Evolutionary conservation across 495 filamentous ascomycete species (phyloP), one percentile per base, ranked within the genome.

Genomic region (Melanomma pulvis-pyrius): DNA sequence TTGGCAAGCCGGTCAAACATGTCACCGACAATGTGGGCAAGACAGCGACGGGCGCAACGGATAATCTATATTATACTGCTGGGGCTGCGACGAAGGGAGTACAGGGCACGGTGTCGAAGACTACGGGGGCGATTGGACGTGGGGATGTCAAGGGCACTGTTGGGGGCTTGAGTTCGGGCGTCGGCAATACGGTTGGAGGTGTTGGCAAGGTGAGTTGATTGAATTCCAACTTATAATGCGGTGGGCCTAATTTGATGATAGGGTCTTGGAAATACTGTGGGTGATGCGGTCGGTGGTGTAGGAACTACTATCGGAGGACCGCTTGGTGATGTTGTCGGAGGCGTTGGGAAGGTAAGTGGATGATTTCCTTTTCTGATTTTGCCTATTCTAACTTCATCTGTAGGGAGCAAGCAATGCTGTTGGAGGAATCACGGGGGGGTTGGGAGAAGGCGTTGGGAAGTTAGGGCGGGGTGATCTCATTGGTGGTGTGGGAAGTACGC

Each of bases 1-100:
- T 72, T 5, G 65, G 69, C 29, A 68, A 72, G 61, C 69, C 69
- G 12, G 69, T 65, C 21, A 69, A 69, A 50, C 69, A 72, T 28
- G 49, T 72, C 29, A 69, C 66, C 1, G 69, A 72, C 51, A 34
- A 39, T 19, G 59, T 72, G 50, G 69, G 69, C 22, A 62, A 69
- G 61, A 69, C 66, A 22, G 66, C 51, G 51, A 69, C 69, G 24
- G 62, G 61, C 0, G 61, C 54, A 30, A 63, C 61, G 41, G 65
- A 69, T 63, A 66, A 66, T 22, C 28, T 69, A 65, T 61, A 72
- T 53, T 54, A 69, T 46, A 72, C 69, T 0, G 21, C 55, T 6
- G 69, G 69, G 1, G 61, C 55, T 15, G 61, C 61, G 41, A 72
- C 69, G 56, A 72, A 72, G 61, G 69, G 69, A 0, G 21, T 72